Percentiles rank a stretch among this genome's conserved stretches.
phyloP scores from a whole-genome alignment of 768 basidiomycete species.

The Mycena capillaripes region DNA sequence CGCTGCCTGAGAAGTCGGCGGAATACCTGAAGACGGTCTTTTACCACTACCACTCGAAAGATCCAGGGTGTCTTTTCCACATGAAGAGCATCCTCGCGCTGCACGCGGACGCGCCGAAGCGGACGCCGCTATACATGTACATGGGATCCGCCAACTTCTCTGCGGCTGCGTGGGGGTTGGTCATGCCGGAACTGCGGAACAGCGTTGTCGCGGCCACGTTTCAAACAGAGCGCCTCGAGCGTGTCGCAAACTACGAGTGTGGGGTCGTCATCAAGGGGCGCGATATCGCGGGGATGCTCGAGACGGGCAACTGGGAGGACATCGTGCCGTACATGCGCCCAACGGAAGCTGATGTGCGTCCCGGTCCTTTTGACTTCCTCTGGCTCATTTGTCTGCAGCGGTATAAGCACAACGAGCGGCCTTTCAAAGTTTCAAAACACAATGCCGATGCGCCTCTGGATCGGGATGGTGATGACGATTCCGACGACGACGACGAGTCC shows the following conservation, averaged over 20 bases:
- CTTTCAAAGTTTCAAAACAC: neutral
- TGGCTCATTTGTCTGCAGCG: neutral
- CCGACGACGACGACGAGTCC: neutral
- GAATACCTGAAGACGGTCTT: neutral
- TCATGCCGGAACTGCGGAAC: neutral
- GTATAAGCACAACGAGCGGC: slow-evolving; percentile 10
- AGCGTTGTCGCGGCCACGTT: neutral
- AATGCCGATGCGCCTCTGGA: neutral
- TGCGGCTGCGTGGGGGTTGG: slow-evolving; percentile 1
- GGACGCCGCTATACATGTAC: slow-evolving; percentile 9
- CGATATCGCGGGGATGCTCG: slow-evolving; percentile 19
- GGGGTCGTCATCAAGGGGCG: slow-evolving; percentile 12
- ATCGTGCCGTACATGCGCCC: slow-evolving; percentile 24
- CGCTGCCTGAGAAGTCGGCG: neutral
- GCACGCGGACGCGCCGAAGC: neutral
- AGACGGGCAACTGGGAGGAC: slow-evolving; percentile 19
- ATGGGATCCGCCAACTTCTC: slow-evolving; percentile 23
- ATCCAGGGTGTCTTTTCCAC: slow-evolving; percentile 5
- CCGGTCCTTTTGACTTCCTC: too few species aligned
- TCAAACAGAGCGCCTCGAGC: neutral
- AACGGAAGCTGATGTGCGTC: slow-evolving; percentile 8
- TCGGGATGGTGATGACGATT: neutral
- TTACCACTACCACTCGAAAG: slow-evolving; percentile 4
- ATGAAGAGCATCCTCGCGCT: slow-evolving; percentile 13
- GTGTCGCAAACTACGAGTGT: slow-evolving; percentile 13